Percentiles rank a stretch among this genome's conserved stretches.
phyloP scores from a whole-genome alignment of 495 filamentous ascomycete genomes.

The Aspergillus indologenus region DNA sequence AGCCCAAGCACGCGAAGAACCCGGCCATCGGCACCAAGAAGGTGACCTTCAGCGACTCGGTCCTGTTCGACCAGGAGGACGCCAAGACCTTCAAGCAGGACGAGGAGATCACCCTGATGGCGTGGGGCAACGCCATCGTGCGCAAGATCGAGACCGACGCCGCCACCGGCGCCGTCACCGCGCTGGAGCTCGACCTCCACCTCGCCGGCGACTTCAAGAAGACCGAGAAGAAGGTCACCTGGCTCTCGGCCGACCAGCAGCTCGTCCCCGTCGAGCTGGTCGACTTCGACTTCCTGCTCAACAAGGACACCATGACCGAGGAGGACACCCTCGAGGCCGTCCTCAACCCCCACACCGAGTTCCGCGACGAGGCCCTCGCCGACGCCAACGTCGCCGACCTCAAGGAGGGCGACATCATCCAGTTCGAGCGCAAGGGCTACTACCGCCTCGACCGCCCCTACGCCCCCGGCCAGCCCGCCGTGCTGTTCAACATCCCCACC shows the following conservation, averaged over 20 bases:
- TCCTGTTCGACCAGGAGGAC: slow-evolving; percentile 84
- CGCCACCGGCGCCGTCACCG: slow-evolving; percentile 54
- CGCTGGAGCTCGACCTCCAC: slow-evolving; percentile 73
- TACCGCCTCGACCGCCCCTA: slow-evolving; percentile 71
- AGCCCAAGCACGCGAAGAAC: slow-evolving; percentile 86
- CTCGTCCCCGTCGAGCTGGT: slow-evolving; percentile 79
- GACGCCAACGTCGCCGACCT: slow-evolving; percentile 76
- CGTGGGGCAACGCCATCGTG: slow-evolving; percentile 90
- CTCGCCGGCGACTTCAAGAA: slow-evolving; percentile 86
- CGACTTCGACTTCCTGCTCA: slow-evolving; percentile 90
- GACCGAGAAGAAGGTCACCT: slow-evolving; percentile 95
- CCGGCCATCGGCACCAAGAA: slow-evolving; percentile 78
- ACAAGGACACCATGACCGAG: slow-evolving; percentile 82
- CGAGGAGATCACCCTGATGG: slow-evolving; percentile 94
- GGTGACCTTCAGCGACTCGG: slow-evolving; percentile 65
- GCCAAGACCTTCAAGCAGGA: slow-evolving; percentile 74
- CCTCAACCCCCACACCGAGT: slow-evolving; percentile 71
- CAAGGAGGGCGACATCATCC: slow-evolving; percentile 81
- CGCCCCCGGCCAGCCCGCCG: slow-evolving; percentile 58
- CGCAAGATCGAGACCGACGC: slow-evolving; percentile 64
- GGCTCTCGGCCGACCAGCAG: slow-evolving; percentile 74
- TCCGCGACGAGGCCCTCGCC: slow-evolving; percentile 68
- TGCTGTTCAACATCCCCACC: slow-evolving; percentile 77
- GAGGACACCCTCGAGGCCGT: slow-evolving; percentile 80
- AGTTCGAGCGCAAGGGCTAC: slow-evolving; percentile 91